Conservation (phyloP, 306 rosid genomes). For the Fragaria nilgerrensis region DNA sequence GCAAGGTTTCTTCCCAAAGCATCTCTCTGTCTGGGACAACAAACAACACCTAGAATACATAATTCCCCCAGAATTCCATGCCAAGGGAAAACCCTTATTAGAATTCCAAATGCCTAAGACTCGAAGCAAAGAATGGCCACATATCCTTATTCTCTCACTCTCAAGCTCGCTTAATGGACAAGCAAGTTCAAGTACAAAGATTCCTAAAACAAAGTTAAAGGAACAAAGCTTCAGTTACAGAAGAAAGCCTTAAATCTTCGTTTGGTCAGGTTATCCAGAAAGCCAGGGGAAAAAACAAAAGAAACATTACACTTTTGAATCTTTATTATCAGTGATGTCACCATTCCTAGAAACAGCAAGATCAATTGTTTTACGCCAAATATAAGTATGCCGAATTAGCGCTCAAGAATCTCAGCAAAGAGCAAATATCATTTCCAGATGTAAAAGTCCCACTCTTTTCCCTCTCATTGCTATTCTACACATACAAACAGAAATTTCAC, state of each 20-base stretch:
- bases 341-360: slow-evolving; percentile 23
- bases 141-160: slow-evolving; percentile 31
- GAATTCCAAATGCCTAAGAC: slow-evolving; percentile 31
- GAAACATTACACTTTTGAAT: neutral
- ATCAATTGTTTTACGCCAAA: neutral
- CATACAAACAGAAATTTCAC: neutral
- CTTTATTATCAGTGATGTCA: slow-evolving; percentile 29
- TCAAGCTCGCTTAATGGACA: slow-evolving; percentile 58
- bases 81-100: slow-evolving; percentile 32
- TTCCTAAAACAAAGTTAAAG: slow-evolving; percentile 38
- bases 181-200: slow-evolving; percentile 55
- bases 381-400: neutral
- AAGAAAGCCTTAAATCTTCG: slow-evolving; percentile 24
- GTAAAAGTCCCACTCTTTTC: neutral
- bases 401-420: slow-evolving; percentile 2
- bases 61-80: slow-evolving; percentile 28
- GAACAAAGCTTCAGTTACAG: slow-evolving; percentile 20
- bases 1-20: slow-evolving; percentile 57
- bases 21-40: slow-evolving; percentile 46
- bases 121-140: slow-evolving; percentile 50
- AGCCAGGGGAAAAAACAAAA: slow-evolving; percentile 23
- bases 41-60: slow-evolving; percentile 69
- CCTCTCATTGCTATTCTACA: slow-evolving; percentile 3
- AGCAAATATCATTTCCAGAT: neutral
- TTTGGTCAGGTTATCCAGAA: slow-evolving; percentile 40